These are phyloP conservation scores for Acacia pycnantha DNA, from an alignment of 331 rosid species.

Conservation along the genomic window DNA sequence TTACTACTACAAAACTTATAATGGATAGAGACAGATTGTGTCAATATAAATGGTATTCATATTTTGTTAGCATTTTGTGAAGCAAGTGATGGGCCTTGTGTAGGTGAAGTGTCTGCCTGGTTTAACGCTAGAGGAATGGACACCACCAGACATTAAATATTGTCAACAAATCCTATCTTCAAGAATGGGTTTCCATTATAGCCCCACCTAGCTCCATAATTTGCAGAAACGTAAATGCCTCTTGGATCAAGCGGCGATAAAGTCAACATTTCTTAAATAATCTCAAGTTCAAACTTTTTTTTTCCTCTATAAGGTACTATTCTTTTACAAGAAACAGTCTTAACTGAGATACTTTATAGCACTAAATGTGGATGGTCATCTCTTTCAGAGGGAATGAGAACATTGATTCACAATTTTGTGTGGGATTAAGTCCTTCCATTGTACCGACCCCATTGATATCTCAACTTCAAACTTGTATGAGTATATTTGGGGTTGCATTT, in stretches of 20 bases:
- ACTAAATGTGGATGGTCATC: too few species aligned
- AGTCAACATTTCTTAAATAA: not conserved
- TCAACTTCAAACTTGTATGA: not conserved
- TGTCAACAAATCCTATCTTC: not conserved
- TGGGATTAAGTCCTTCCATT: too few species aligned
- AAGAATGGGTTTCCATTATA: conserved; percentile 27
- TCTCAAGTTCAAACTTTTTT: too few species aligned
- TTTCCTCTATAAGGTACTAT: too few species aligned
- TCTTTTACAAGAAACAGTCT: too few species aligned
- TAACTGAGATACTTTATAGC: rapidly evolving
- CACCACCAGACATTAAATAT: not conserved
- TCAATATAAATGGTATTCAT: not conserved
- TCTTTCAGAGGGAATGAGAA: rapidly evolving
- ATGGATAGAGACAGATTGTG: not conserved
- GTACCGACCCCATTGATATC: too few species aligned
- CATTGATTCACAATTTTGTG: too few species aligned
- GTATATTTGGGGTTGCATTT: not conserved
- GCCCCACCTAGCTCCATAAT: not conserved
- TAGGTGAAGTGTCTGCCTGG: not conserved
- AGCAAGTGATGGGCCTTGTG: conserved; percentile 16
- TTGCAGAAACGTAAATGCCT: conserved; percentile 6
- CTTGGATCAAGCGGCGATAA: not conserved
- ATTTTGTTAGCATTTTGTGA: conserved; percentile 18
- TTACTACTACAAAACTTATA: not conserved
- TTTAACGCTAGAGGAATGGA: not conserved